Base-by-base conservation (phyloP, 2,329 filamentous ascomycete genomes). In the Clonostachys rhizophaga region DNA sequence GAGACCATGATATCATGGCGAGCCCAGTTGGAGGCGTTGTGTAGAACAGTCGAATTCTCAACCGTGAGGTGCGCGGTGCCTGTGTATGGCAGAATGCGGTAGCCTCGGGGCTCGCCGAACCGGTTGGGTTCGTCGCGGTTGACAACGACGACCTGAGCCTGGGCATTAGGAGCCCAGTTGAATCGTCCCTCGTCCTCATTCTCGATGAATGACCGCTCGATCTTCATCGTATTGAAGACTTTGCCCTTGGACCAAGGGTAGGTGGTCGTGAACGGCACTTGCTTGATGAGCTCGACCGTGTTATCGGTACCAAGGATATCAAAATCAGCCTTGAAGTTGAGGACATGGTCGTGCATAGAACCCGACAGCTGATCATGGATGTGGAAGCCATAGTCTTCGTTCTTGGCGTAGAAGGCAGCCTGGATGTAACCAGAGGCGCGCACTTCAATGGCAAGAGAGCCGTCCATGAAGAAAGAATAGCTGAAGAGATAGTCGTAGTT, bases 191-290 rank as follows among this genome's bases (percentile, higher is more conserved):
- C 62, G 47, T 78, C 78, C 39, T 56, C 42, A 8, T 64, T 60
- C 65, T 69, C 78, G 50, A 62, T 57, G 49, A 62, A 58, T 5
- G 45, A 47, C 2, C 49, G 64, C 42, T 69, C 55, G 5, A 78
- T 61, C 52, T 69, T 70, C 72, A 77, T 77, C 14, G 75, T 78
- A 53, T 75, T 75, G 54, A 70, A 58, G 5, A 62, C 50, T 40
- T 64, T 63, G 49, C 67, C 68, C 42, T 61, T 61, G 14, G 69
- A 71, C 76, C 75, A 79, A n/a, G 71, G 64, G 56, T 76, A 78
- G 3, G 48, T 57, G 20, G n/a, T 11, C 8, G 24, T 30, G 24
- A 9, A 10, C 9, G 24, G 60, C 4, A 61, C 52, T 9, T 66
- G 58, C 39, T 61, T 58, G 24, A 61, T 63, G 17, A 64, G 51